phyloP scores from a whole-genome alignment of 225 moss, liverwort and hornwort species.

The Climacium dendroides region DNA sequence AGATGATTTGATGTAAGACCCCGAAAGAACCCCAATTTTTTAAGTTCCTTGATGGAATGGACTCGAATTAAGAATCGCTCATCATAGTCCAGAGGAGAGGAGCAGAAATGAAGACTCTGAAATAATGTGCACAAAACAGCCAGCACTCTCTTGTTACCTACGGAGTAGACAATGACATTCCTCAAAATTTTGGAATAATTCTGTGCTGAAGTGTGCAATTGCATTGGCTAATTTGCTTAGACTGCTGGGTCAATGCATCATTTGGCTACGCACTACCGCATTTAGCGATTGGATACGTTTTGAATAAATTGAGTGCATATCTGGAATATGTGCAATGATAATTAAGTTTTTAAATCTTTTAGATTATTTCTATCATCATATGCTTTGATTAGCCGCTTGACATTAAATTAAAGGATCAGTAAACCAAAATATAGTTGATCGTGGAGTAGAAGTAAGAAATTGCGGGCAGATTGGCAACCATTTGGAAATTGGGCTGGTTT shows the following conservation, averaged over 20 bases:
- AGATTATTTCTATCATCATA: background rate
- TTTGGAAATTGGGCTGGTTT: background rate
- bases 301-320: background rate
- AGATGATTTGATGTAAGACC: background rate
- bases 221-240: background rate
- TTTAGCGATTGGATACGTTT: background rate
- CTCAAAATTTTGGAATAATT: background rate
- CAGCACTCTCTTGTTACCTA: background rate
- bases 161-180: background rate
- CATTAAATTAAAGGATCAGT: background rate
- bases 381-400: background rate
- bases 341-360: background rate
- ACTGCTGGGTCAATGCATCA: background rate
- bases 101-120: background rate
- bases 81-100: background rate
- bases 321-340: background rate
- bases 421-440: background rate
- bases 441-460: background rate
- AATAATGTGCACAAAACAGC: background rate
- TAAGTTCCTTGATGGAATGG: background rate
- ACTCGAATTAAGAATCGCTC: background rate
- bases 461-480: background rate
- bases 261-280: background rate
- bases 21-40: background rate
- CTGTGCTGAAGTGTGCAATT: background rate